phyloP scores from a whole-genome alignment of 1,139 yeast species.

The Yamadazyma friedrichii region DNA sequence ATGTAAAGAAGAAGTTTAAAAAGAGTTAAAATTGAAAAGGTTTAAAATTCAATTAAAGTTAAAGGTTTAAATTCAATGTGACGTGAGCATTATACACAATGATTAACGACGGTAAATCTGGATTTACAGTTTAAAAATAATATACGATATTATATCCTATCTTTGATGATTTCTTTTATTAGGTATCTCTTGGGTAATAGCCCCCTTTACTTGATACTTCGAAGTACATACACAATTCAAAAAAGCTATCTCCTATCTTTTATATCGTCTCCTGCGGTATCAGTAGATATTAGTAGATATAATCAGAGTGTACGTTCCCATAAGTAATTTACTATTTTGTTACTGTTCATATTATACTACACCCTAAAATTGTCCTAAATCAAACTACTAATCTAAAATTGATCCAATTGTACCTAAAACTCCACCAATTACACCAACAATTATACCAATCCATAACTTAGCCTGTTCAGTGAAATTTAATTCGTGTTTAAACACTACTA shows the following conservation, averaged over 20 bases:
- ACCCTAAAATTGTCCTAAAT: too few species aligned
- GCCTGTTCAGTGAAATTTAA: slow-evolving; percentile 36
- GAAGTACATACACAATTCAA: too few species aligned
- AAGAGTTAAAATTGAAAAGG: not conserved
- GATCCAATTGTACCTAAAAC: slow-evolving; percentile 46
- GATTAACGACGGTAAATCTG: slow-evolving; percentile 5
- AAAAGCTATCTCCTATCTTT: too few species aligned
- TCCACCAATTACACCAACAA: slow-evolving; percentile 46
- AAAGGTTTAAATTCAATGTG: too few species aligned
- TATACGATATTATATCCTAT: not conserved
- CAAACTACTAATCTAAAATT: slow-evolving; percentile 3
- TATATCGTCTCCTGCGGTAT: too few species aligned
- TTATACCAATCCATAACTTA: slow-evolving; percentile 46
- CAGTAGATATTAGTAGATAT: too few species aligned
- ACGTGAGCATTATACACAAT: too few species aligned
- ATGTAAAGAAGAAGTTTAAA: not conserved
- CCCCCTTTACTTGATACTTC: too few species aligned
- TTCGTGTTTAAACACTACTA: slow-evolving; percentile 51
- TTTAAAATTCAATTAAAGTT: not conserved
- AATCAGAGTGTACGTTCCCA: too few species aligned
- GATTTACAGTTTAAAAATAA: slow-evolving; percentile 8
- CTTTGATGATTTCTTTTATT: too few species aligned
- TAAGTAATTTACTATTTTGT: too few species aligned
- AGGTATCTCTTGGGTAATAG: too few species aligned
- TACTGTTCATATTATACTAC: not conserved